These are phyloP conservation scores for Bipolaris victoriae DNA, from an alignment of 2,329 filamentous ascomycete species.

Conservation along the genomic window DNA sequence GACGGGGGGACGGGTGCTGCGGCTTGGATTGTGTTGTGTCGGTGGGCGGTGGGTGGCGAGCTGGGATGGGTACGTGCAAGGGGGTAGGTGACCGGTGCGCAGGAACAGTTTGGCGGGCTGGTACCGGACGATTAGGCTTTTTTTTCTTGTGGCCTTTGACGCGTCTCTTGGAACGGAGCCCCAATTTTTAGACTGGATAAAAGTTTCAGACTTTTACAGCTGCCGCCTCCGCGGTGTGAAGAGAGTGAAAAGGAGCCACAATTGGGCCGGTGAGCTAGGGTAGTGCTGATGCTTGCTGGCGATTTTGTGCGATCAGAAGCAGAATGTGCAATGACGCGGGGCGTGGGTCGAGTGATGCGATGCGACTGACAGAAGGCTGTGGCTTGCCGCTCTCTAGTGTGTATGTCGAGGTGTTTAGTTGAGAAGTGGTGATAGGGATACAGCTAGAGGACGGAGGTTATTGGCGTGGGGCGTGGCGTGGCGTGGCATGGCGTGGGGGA, in stretches of 20 bases:
- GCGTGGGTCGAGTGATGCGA: background rate
- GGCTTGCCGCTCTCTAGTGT: background rate
- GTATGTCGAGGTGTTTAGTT: too few relatives aligned
- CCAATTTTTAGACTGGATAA: conserved; percentile 18
- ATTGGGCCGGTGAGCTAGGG: conserved; percentile 6
- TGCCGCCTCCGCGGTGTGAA: conserved; percentile 9
- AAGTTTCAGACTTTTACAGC: conserved; percentile 16
- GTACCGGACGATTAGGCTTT: conserved; percentile 9
- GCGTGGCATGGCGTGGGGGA: background rate
- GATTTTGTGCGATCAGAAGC: conserved; percentile 12
- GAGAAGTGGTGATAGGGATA: too few relatives aligned
- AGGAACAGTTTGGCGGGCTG: conserved; percentile 10
- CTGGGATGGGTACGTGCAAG: conserved; percentile 11
- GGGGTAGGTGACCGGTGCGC: conserved; percentile 5
- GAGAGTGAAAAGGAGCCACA: conserved; percentile 4
- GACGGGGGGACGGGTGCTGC: conserved; percentile 6
- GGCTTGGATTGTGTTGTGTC: conserved; percentile 19
- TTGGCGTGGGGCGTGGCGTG: background rate
- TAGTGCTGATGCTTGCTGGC: conserved; percentile 13
- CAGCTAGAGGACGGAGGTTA: background rate
- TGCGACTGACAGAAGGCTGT: conserved; percentile 1
- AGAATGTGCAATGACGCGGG: background rate
- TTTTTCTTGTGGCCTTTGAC: conserved; percentile 7
- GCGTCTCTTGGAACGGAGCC: conserved; percentile 10
- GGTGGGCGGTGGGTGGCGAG: conserved; percentile 14